Evolutionary conservation across 345 rosid species (phyloP), one percentile per base, ranked within the genome.

Genomic region (Arabis alpina): DNA sequence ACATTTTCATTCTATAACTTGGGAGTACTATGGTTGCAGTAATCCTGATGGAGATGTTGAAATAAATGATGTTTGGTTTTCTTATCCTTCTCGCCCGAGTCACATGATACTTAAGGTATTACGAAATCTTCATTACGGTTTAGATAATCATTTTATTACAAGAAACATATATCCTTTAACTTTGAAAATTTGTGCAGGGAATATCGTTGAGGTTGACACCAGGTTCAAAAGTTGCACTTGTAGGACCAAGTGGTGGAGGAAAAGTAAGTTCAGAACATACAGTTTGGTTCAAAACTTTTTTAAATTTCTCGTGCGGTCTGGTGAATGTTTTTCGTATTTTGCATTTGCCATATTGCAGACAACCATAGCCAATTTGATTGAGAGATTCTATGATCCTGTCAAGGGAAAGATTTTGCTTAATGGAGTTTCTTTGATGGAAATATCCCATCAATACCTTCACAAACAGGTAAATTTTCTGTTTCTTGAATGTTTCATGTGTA

Each of bases 191-290:
- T 69, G 60, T 34, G 37, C 87, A 93, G 98, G 97, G 98, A 41
- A 88, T 90, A 82, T 74, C 92, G 32, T 78, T 90, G 76, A 90
- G 90, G 80, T 78, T 93, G 78, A 80, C 79, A 45, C 89, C 97
- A 28, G 96, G 91, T 69, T 85, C 96, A 39, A 93, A 91, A 83
- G 84, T 87, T 64, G 98, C 98, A 19, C 94, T 91, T 37, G 98
- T 93, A 24, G 98, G 98, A 68, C 98, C 94, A 49, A 93, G 97
- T 65, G 98, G 98, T 64, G 98, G 98, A 10, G 98, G 98, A 70
- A 93, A 93, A 80, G 96, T 93, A 85, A 78, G 25, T 65, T 34
- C 23, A 19, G 23, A 19, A 19, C 23, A 19, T 19, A 19, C 23
- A 19, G 23, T 19, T 34, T 2, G 8, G 8, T 34, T 5, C 8